phyloP scores from a whole-genome alignment of 1,139 yeast species.

The Debaryomyces nepalensis region DNA sequence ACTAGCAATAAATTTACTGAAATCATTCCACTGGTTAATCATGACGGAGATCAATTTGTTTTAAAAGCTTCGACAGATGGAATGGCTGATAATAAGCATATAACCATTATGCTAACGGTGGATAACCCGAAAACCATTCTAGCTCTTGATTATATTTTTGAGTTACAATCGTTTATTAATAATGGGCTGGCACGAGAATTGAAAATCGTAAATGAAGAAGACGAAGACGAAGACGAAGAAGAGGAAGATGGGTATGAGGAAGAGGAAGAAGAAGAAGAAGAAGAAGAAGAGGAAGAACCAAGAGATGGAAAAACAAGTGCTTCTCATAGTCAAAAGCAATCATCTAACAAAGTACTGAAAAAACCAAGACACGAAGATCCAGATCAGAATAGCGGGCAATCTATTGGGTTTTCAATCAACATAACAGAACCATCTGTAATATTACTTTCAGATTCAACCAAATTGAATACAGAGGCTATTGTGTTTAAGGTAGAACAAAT shows the following conservation, averaged over 20 bases:
- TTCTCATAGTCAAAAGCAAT: no score
- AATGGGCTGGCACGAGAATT: conserved; percentile 40
- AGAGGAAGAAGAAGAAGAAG: neutral
- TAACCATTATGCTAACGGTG: conserved; percentile 62
- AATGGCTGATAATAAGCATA: conserved; percentile 42
- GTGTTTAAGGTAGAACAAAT: conserved; percentile 88
- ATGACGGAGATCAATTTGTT: conserved; percentile 73
- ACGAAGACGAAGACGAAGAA: conserved; percentile 17
- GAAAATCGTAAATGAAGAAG: conserved; percentile 19
- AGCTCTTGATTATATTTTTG: conserved; percentile 85
- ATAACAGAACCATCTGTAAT: conserved; percentile 80
- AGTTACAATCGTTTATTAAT: conserved; percentile 66
- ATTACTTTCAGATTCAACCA: conserved; percentile 78
- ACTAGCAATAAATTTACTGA: conserved; percentile 74
- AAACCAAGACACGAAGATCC: conserved; percentile 16
- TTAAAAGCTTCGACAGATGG: conserved; percentile 55
- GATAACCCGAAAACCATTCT: conserved; percentile 82
- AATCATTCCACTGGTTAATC: conserved; percentile 72
- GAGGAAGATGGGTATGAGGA: conserved; percentile 13
- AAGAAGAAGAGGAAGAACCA: neutral
- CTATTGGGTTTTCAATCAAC: conserved; percentile 64
- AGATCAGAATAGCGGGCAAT: conserved; percentile 8
- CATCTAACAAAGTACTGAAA: neutral
- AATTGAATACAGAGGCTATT: conserved; percentile 76
- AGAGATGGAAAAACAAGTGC: neutral